Evolutionary conservation across 345 rosid genomes (phyloP).

Genomic region (Hevea brasiliensis): DNA sequence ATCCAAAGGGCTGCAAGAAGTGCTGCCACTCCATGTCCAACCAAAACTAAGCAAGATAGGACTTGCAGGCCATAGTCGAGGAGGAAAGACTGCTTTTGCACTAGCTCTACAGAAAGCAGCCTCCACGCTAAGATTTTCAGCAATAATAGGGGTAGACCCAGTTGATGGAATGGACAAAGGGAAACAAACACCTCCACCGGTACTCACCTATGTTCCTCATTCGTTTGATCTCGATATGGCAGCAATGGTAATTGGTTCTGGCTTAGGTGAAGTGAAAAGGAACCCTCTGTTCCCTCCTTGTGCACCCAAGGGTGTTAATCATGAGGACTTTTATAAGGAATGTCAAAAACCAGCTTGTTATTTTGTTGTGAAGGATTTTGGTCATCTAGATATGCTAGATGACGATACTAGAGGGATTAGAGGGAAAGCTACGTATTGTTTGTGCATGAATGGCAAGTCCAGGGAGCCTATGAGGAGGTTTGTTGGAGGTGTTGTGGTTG

Average conservation of each 20-base stretch:
- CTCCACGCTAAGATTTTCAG: conserved; percentile 46
- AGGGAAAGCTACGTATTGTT: conserved; percentile 57
- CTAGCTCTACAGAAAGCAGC: conserved; percentile 49
- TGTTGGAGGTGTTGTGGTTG: conserved; percentile 64
- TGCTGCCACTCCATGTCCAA: conserved; percentile 55
- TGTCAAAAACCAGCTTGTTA: conserved; percentile 68
- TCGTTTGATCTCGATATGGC: conserved; percentile 68
- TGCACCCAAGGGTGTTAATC: conserved; percentile 80
- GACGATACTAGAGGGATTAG: conserved; percentile 67
- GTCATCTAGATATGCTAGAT: conserved; percentile 80
- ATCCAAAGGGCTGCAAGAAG: conserved; percentile 37
- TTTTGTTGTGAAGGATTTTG: conserved; percentile 68
- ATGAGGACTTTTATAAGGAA: conserved; percentile 60
- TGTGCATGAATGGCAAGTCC: conserved; percentile 69
- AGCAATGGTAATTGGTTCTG: conserved; percentile 70
- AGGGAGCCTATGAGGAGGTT: conserved; percentile 82
- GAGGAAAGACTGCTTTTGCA: conserved; percentile 83
- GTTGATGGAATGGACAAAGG: conserved; percentile 75
- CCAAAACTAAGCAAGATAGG: conserved; percentile 59
- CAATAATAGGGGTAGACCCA: conserved; percentile 82
- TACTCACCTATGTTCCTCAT: conserved; percentile 57
- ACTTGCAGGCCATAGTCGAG: conserved; percentile 86
- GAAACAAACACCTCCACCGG: conserved; percentile 72
- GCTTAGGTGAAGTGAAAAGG: conserved; percentile 55
- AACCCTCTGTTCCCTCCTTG: conserved; percentile 66